These are phyloP conservation scores for Picea engelmannii DNA, from an alignment of 83 land plant species.

Conservation along the genomic window DNA sequence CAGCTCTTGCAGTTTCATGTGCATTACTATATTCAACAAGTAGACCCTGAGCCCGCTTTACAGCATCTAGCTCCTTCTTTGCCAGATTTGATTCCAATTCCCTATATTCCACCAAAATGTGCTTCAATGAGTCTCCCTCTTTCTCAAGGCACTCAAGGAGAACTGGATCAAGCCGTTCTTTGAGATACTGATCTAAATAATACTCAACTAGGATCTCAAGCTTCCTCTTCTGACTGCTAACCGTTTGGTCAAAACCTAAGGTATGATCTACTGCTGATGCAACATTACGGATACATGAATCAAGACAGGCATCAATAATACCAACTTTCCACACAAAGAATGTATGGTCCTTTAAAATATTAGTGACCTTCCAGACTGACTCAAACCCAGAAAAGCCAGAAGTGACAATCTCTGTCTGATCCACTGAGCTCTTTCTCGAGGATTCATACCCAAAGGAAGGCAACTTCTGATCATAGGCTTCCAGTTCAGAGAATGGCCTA, in stretches of 20 bases:
- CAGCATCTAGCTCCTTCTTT: slow-evolving; percentile 45
- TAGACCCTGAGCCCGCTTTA: slow-evolving; percentile 51
- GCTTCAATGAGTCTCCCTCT: slow-evolving; percentile 47
- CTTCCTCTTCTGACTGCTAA: slow-evolving; percentile 62
- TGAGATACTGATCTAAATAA: slow-evolving; percentile 55
- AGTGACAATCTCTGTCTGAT: slow-evolving; percentile 32
- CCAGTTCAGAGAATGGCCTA: slow-evolving; percentile 73
- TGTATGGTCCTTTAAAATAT: slow-evolving; percentile 40
- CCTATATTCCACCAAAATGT: slow-evolving; percentile 27
- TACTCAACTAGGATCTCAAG: slow-evolving; percentile 65
- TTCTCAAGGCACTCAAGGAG: slow-evolving; percentile 50
- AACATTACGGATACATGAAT: slow-evolving; percentile 73
- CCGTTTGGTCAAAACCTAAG: slow-evolving; percentile 70
- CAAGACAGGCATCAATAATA: slow-evolving; percentile 72
- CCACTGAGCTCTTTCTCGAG: slow-evolving; percentile 16
- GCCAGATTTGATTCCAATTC: slow-evolving; percentile 37
- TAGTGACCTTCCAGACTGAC: slow-evolving; percentile 58
- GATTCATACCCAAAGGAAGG: slow-evolving; percentile 24
- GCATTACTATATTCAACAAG: slow-evolving; percentile 88
- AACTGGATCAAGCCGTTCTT: slow-evolving; percentile 69
- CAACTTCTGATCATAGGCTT: slow-evolving; percentile 59
- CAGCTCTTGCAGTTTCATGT: slow-evolving; percentile 90
- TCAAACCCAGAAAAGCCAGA: slow-evolving; percentile 58
- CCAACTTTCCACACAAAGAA: slow-evolving; percentile 92
- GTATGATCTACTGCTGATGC: slow-evolving; percentile 57